These are phyloP conservation scores for Gossypium herbaceum DNA, from an alignment of 345 rosid genomes.

Conservation along the genomic window DNA sequence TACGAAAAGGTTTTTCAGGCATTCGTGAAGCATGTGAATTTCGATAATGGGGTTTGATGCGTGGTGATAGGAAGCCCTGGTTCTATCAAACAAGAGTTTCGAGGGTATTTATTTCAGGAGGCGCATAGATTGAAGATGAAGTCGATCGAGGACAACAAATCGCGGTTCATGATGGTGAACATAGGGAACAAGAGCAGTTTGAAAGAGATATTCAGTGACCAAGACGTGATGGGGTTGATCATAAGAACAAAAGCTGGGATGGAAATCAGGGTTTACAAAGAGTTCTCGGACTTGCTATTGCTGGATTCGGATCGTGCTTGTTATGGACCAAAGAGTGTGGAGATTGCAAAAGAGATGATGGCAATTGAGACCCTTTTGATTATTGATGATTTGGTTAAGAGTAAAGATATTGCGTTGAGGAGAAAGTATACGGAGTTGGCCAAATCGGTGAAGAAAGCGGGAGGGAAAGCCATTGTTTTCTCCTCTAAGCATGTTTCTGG, in stretches of 20 bases:
- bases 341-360: slow-evolving; percentile 9
- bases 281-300: slow-evolving; percentile 5
- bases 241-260: background rate
- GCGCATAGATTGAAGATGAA: slow-evolving; percentile 12
- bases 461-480: slow-evolving; percentile 14
- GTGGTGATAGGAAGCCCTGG: slow-evolving; percentile 13
- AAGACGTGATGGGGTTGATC: slow-evolving; percentile 6
- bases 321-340: slow-evolving; percentile 16
- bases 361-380: slow-evolving; percentile 16
- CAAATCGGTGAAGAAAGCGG: slow-evolving; percentile 17
- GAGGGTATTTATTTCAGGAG: slow-evolving; percentile 1
- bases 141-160: slow-evolving; percentile 3
- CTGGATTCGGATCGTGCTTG: slow-evolving; percentile 8
- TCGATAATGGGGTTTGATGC: background rate
- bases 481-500: slow-evolving; percentile 15
- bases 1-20: slow-evolving; percentile 7
- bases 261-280: slow-evolving; percentile 18
- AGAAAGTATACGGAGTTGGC: slow-evolving; percentile 10
- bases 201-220: slow-evolving; percentile 11
- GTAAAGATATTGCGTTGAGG: background rate
- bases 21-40: slow-evolving; percentile 16
- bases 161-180: slow-evolving; percentile 4
- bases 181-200: background rate
- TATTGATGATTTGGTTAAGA: slow-evolving; percentile 16
- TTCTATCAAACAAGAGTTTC: slow-evolving; percentile 5